Conservation (phyloP, 2,329 filamentous ascomycete genomes). For the Dothistroma pini region DNA sequence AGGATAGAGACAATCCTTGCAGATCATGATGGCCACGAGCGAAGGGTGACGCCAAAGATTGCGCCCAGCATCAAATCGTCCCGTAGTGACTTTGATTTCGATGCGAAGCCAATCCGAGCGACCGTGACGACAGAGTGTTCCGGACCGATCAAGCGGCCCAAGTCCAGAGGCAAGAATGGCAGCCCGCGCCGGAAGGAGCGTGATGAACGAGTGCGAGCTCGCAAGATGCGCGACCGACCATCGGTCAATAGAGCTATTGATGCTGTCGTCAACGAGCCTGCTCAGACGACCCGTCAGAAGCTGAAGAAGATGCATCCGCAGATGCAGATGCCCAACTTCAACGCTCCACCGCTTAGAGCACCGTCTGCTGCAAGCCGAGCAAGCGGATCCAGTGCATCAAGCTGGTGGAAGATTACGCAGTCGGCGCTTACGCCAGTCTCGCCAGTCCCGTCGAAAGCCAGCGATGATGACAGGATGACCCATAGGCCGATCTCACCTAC, state of each 20-base stretch:
- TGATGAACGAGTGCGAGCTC: constrained; percentile 32
- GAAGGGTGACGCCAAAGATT: constrained; percentile 27
- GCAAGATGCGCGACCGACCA: constrained; percentile 34
- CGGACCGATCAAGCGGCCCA: constrained; percentile 33
- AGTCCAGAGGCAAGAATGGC: constrained; percentile 24
- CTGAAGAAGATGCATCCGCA: constrained; percentile 32
- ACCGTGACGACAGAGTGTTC: constrained; percentile 34
- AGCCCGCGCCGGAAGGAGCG: constrained; percentile 27
- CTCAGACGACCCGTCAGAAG: constrained; percentile 21
- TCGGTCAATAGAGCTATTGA: constrained; percentile 25
- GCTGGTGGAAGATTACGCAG: constrained; percentile 31
- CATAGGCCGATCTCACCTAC: constrained; percentile 29
- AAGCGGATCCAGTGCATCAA: constrained; percentile 27
- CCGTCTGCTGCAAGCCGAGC: constrained; percentile 24
- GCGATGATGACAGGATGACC: constrained; percentile 23
- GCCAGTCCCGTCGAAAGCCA: constrained; percentile 26
- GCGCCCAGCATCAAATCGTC: constrained; percentile 31
- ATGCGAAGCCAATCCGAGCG: constrained; percentile 24
- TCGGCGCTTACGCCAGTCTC: constrained; percentile 29
- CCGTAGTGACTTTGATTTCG: constrained; percentile 26
- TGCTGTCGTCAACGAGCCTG: constrained; percentile 25
- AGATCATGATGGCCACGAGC: constrained; percentile 13
- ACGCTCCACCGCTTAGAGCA: constrained; percentile 25
- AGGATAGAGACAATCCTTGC: constrained; percentile 29
- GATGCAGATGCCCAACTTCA: constrained; percentile 30